phyloP scores from a whole-genome alignment of 139 green algal species.

The Edaphochlamys debaryana region DNA sequence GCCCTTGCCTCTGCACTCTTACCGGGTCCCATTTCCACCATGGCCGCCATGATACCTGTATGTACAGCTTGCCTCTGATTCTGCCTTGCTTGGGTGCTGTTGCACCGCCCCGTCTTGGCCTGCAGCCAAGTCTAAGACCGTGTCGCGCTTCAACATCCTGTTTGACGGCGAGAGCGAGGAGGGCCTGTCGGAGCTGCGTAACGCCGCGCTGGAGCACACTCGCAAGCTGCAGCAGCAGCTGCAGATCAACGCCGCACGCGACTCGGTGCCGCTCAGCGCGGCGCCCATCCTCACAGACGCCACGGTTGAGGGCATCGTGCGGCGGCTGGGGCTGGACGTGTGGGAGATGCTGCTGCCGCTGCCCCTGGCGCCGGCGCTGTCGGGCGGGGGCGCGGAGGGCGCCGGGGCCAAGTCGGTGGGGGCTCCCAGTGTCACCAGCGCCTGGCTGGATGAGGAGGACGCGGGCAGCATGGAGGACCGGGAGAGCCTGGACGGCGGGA shows the following conservation, averaged over 20 bases:
- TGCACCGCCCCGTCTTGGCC: no score
- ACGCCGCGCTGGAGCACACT: slow-evolving; percentile 37
- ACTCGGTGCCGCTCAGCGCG: slow-evolving; percentile 23
- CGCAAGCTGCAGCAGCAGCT: slow-evolving; percentile 39
- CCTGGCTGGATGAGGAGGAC: not conserved
- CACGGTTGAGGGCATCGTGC: slow-evolving; percentile 17
- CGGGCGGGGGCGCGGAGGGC: not conserved
- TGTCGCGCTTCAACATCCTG: slow-evolving; percentile 61
- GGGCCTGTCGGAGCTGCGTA: slow-evolving; percentile 18
- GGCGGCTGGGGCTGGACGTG: slow-evolving; percentile 18
- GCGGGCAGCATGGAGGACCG: not conserved
- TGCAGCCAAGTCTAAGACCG: slow-evolving; percentile 46
- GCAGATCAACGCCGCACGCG: slow-evolving; percentile 30
- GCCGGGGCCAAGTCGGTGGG: not conserved
- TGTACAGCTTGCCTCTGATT: no score
- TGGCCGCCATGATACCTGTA: no score
- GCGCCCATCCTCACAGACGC: slow-evolving; percentile 14
- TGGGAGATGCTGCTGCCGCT: not conserved
- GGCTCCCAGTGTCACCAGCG: not conserved
- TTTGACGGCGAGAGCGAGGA: slow-evolving; percentile 50
- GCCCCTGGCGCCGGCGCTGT: not conserved
- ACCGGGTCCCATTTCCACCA: no score
- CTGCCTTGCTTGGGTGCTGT: no score
- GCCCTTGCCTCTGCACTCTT: no score
- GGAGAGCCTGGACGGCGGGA: not conserved